Percentiles rank a stretch among this genome's conserved stretches.
Evolutionary conservation across 805 yeast genomes (phyloP).

Genomic region (Wickerhamomyces queroliae): DNA sequence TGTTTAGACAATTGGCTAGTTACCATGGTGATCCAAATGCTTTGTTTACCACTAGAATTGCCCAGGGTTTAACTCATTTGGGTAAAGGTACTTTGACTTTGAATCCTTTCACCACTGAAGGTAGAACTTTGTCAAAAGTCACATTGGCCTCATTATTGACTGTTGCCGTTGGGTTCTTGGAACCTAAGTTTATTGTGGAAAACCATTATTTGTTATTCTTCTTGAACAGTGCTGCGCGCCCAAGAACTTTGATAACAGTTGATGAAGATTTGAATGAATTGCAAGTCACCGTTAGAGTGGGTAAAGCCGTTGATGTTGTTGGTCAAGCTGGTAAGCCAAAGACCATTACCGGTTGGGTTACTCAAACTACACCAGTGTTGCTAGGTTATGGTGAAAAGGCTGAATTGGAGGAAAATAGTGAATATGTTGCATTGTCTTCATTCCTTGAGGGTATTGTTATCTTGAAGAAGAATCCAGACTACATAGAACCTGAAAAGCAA

Average conservation of each 20-base stretch:
- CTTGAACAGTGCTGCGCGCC: slow-evolving; percentile 83
- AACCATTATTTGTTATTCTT: slow-evolving; percentile 83
- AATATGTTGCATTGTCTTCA: slow-evolving; percentile 75
- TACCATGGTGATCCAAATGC: slow-evolving; percentile 92
- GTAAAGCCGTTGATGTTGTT: slow-evolving; percentile 97
- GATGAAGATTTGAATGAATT: slow-evolving; percentile 77
- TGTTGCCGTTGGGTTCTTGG: slow-evolving; percentile 74
- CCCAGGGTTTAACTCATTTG: slow-evolving; percentile 90
- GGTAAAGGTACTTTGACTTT: slow-evolving; percentile 95
- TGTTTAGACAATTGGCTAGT: slow-evolving; percentile 89
- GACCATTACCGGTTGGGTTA: slow-evolving; percentile 99
- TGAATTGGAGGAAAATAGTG: slow-evolving; percentile 85
- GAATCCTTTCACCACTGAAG: slow-evolving; percentile 85
- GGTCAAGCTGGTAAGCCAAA: slow-evolving; percentile 99
- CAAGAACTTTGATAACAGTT: slow-evolving; percentile 88
- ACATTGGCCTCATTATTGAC: slow-evolving; percentile 87
- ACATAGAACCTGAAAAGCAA: slow-evolving; percentile 48
- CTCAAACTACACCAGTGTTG: slow-evolving; percentile 95
- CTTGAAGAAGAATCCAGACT: slow-evolving; percentile 85
- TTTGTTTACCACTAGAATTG: slow-evolving; percentile 85
- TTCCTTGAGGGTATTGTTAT: slow-evolving; percentile 92
- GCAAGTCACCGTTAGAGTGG: slow-evolving; percentile 95
- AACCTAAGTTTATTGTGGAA: slow-evolving; percentile 78
- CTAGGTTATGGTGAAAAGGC: slow-evolving; percentile 94
- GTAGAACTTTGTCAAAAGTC: slow-evolving; percentile 81